Evolutionary conservation across 257 asterid species (phyloP).

Genomic region (Schizonepeta tenuifolia): DNA sequence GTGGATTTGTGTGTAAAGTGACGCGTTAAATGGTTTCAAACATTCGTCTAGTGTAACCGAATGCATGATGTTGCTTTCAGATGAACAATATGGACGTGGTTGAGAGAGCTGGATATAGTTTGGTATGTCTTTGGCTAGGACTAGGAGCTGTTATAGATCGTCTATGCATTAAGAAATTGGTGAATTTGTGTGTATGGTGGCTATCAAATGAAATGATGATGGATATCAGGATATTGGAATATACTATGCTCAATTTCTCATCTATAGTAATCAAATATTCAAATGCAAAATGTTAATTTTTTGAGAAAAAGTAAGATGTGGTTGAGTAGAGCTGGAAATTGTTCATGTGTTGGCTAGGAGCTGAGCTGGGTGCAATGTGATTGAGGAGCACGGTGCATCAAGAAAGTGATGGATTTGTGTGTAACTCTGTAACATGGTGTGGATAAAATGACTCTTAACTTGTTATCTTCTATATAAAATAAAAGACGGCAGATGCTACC

Average conservation of each 20-base stretch:
- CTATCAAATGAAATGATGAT: no score
- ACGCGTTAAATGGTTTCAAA: background rate
- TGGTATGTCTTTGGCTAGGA: no score
- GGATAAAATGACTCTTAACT: background rate
- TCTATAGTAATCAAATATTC: background rate
- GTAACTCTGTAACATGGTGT: background rate
- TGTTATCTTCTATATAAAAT: background rate
- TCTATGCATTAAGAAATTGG: background rate
- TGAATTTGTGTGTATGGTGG: background rate
- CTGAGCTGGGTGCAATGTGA: background rate
- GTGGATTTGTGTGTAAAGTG: background rate
- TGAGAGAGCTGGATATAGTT: background rate
- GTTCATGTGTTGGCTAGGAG: background rate
- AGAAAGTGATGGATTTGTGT: background rate
- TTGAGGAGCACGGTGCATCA: background rate
- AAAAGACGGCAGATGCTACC: background rate
- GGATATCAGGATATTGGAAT: no score
- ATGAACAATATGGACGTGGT: background rate
- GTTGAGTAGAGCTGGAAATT: background rate
- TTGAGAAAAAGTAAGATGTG: background rate
- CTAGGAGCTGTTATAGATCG: background rate
- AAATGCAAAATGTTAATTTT: conserved; percentile 1
- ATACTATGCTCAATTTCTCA: background rate
- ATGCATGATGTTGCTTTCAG: background rate
- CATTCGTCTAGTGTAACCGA: background rate